These are phyloP conservation scores for Stagonosporopsis tanaceti DNA, from an alignment of 2,329 filamentous ascomycete genomes.

Conservation along the genomic window DNA sequence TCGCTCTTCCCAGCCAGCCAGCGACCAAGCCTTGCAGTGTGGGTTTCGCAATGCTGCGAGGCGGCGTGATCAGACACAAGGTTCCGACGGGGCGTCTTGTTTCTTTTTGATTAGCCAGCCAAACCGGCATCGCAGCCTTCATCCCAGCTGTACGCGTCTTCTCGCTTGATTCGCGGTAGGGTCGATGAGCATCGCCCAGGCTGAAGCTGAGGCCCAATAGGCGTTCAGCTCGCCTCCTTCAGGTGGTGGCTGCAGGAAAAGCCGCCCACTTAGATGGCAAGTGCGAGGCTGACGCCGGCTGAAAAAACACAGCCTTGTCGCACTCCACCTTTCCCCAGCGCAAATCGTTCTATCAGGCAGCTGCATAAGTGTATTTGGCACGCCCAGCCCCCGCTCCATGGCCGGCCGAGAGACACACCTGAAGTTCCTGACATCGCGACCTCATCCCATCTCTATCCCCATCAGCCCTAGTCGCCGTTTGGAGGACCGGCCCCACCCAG, in stretches of 20 bases:
- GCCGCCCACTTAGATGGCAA: conserved; percentile 48
- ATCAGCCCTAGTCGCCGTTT: conserved; percentile 41
- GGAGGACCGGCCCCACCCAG: conserved; percentile 41
- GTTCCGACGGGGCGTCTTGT: conserved; percentile 39
- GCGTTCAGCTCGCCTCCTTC: conserved; percentile 45
- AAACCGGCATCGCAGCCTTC: conserved; percentile 34
- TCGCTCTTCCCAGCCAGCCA: conserved; percentile 27
- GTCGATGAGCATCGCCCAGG: conserved; percentile 34
- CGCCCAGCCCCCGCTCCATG: conserved; percentile 41
- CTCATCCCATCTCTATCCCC: conserved; percentile 26
- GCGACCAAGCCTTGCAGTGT: conserved; percentile 29
- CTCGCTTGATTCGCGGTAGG: conserved; percentile 40
- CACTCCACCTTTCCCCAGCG: conserved; percentile 38
- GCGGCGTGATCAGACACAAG: conserved; percentile 43
- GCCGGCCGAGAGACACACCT: conserved; percentile 35
- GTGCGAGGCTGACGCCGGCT: conserved; percentile 50
- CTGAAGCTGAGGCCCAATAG: conserved; percentile 46
- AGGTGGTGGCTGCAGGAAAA: conserved; percentile 47
- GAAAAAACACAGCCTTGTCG: conserved; percentile 47
- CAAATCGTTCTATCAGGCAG: conserved; percentile 49
- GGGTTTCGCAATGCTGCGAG: conserved; percentile 33
- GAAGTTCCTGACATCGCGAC: conserved; percentile 31
- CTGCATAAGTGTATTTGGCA: conserved; percentile 39
- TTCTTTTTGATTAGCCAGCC: conserved; percentile 44
- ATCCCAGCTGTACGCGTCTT: conserved; percentile 26